Evolutionary conservation across 2,329 filamentous ascomycete species (phyloP), one percentile per base, ranked within the genome.

Genomic region (Neoarthrinium moseri): DNA sequence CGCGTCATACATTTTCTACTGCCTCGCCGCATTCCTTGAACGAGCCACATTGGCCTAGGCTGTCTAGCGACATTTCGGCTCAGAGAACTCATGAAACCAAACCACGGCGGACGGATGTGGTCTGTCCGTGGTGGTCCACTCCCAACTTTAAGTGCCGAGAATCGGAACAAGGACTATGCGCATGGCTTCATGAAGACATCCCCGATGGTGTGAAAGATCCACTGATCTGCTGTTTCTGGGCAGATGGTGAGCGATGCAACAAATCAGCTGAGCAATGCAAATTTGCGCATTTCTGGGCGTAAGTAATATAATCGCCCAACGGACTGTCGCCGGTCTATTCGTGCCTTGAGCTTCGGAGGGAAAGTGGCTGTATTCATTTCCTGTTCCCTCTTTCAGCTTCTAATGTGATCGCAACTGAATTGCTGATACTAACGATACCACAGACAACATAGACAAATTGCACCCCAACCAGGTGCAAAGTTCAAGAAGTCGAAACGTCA

Each of bases 151-250:
- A 29, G 3, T 59, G 52, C 26, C 45, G 48, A 7, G 51, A 56
- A 5, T 15, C 47, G 4, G 45, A 46, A 5, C 32, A 44, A 3
- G 52, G 51, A 3, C 32, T 13, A 6, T 57, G 53, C 20, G 22
- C 42, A 1, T 50, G 50, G 34, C 7, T 34, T 6, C 56, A 59
- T 21, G 48, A 53, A n/a, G 23, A 54, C 10, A 30, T 47, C 12
- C 27, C 44, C 3, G 49, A 38, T 12, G 55, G 38, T n/a, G 6
- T 51, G 6, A 49, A 45, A 22, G 44, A 59, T 3, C 55, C 52
- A 8, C 47, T 57, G 0, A 59, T 59, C 18, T 59, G 56, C 44
- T 45, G 48, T 10, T 57, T 57, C 45, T 59, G 52, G 52, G 50
- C 54, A 1, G 46, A 55, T 13, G 53, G 49, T 3, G 32, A 43